Conservation (phyloP, 306 rosid species). For the Fragaria nilgerrensis region DNA sequence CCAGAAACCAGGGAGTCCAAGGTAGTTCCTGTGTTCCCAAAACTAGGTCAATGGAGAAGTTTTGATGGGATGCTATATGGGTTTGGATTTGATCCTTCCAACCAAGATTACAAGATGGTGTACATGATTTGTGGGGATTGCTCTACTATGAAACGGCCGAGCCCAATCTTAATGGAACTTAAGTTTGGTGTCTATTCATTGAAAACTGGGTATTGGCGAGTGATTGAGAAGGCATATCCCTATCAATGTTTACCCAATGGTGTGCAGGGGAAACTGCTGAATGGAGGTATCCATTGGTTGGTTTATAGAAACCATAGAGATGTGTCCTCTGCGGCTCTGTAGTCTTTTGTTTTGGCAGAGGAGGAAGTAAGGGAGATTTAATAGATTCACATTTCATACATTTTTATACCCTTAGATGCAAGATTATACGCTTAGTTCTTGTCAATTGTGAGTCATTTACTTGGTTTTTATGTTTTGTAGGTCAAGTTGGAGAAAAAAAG, state of each 20-base stretch:
- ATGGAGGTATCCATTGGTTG: not conserved
- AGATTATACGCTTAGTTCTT: no score
- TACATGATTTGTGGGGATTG: no score
- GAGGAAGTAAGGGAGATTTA: not conserved
- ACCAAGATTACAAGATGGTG: not conserved
- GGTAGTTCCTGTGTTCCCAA: not conserved
- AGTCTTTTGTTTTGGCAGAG: not conserved
- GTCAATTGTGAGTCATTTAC: no score
- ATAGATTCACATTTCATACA: no score
- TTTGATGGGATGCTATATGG: not conserved
- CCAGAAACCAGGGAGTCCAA: not conserved
- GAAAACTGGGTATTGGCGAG: not conserved
- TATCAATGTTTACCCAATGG: no score
- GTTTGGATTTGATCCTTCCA: not conserved
- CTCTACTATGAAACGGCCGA: no score
- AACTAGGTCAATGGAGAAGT: accelerated
- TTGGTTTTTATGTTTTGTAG: no score
- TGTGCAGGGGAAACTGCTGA: no score
- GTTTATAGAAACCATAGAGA: not conserved
- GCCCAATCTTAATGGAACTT: not conserved
- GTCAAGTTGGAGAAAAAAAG: no score
- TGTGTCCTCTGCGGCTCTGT: not conserved
- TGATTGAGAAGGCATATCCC: not conserved
- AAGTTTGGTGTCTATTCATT: not conserved
- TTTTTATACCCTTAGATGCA: no score